Percentiles rank a stretch among this genome's conserved stretches.
Conservation (phyloP, 345 rosid species). For the Populus deltoides region DNA sequence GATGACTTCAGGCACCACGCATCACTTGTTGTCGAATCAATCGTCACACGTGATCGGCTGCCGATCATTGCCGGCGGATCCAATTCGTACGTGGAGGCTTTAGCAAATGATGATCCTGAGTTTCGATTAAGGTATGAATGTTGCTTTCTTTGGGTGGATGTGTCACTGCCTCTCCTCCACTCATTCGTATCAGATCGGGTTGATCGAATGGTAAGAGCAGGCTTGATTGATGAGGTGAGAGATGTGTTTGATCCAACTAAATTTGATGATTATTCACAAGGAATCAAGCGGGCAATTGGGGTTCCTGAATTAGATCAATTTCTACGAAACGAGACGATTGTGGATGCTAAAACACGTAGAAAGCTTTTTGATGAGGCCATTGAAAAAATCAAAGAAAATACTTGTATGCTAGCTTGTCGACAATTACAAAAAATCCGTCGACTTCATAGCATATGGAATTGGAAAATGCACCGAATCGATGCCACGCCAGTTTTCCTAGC, state of each 20-base stretch:
- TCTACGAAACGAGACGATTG: slow-evolving; percentile 34
- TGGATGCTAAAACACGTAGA: slow-evolving; percentile 24
- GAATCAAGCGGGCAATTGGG: slow-evolving; percentile 78
- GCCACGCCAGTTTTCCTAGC: slow-evolving; percentile 67
- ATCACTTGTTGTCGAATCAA: slow-evolving; percentile 38
- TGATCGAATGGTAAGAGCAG: slow-evolving; percentile 66
- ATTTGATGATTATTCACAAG: slow-evolving; percentile 43
- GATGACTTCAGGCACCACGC: slow-evolving; percentile 52
- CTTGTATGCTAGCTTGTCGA: slow-evolving; percentile 43
- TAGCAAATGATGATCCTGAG: slow-evolving; percentile 51
- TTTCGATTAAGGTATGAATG: slow-evolving; percentile 65
- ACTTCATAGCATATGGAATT: slow-evolving; percentile 45
- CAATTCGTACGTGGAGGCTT: slow-evolving; percentile 68
- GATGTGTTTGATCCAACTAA: slow-evolving; percentile 43
- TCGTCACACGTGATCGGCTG: slow-evolving; percentile 37
- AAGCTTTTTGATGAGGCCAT: slow-evolving; percentile 49
- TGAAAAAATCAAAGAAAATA: slow-evolving; percentile 59
- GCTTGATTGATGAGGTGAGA: slow-evolving; percentile 65
- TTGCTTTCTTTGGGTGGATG: slow-evolving; percentile 86
- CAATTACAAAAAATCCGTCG: slow-evolving; percentile 60
- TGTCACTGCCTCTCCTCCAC: slow-evolving; percentile 47
- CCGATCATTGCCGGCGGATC: slow-evolving; percentile 93
- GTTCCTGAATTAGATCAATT: slow-evolving; percentile 69
- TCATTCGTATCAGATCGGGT: slow-evolving; percentile 73
- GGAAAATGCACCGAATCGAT: slow-evolving; percentile 74